These are phyloP conservation scores for Sisymbrium altissimum DNA, from an alignment of 345 rosid genomes.

Conservation along the genomic window DNA sequence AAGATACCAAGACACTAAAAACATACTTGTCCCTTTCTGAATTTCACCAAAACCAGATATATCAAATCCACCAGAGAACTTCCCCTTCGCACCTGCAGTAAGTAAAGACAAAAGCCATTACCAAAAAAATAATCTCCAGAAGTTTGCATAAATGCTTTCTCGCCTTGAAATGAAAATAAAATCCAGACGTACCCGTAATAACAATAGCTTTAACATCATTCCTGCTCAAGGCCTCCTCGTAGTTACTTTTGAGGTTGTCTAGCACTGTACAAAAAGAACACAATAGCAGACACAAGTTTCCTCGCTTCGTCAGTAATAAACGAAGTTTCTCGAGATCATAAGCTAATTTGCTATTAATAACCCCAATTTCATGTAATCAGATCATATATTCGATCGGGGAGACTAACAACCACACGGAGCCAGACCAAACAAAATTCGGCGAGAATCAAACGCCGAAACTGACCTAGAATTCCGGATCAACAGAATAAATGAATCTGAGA, in stretches of 20 bases:
- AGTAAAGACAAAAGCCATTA: background rate
- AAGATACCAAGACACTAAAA: background rate
- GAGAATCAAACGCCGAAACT: constrained; percentile 1
- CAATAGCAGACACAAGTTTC: background rate
- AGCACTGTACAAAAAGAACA: constrained; percentile 50
- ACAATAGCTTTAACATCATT: constrained; percentile 96
- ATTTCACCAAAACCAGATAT: constrained; percentile 68
- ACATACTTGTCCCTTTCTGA: constrained; percentile 58
- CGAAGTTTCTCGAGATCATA: background rate
- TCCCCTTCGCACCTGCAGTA: constrained; percentile 76
- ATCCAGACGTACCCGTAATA: constrained; percentile 53
- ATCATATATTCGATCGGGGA: background rate
- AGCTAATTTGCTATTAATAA: background rate
- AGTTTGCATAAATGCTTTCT: background rate
- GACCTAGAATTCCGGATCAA: background rate
- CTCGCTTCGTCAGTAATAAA: background rate
- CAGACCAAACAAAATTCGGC: background rate
- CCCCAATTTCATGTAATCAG: constrained; percentile 14
- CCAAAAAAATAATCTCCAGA: constrained; percentile 1
- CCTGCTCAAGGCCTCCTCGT: constrained; percentile 69
- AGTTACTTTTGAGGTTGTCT: constrained; percentile 67
- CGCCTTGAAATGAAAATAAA: background rate
- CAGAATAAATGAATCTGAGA: background rate
- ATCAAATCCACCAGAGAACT: constrained; percentile 97
- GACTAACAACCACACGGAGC: background rate